Conservation (phyloP, 1,139 yeast species). For the Debaryomyces psychrophilus region DNA sequence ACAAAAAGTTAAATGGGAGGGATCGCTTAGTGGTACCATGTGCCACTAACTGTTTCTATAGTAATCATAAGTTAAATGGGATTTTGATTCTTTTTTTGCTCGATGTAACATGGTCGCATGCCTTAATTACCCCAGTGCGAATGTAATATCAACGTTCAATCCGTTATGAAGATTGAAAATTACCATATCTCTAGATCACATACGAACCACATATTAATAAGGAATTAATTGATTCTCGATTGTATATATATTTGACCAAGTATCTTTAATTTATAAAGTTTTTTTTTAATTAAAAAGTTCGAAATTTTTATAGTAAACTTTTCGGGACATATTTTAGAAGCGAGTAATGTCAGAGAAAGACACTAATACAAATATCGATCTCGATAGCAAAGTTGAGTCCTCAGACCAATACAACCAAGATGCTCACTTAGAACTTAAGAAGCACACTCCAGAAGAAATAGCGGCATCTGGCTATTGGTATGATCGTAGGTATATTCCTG, state of each 20-base stretch:
- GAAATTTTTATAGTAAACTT: background rate
- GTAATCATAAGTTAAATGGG: slow-evolving; percentile 1
- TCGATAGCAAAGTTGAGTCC: slow-evolving; percentile 13
- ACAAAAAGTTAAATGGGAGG: background rate
- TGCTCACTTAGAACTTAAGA: slow-evolving; percentile 26
- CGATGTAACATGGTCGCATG: slow-evolving; percentile 11
- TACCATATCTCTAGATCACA: background rate
- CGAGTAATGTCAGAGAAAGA: slow-evolving; percentile 7
- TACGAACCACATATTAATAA: background rate
- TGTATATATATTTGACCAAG: background rate
- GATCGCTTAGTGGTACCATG: background rate
- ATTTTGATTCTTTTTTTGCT: background rate
- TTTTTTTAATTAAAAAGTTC: background rate
- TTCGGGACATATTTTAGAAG: background rate
- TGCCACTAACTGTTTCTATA: background rate
- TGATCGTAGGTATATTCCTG: slow-evolving; percentile 32
- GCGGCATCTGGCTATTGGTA: slow-evolving; percentile 45
- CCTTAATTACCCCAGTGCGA: slow-evolving; percentile 8
- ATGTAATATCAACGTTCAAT: slow-evolving; percentile 1
- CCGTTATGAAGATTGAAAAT: background rate
- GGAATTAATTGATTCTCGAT: background rate
- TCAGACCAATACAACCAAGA: slow-evolving; percentile 6
- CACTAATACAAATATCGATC: slow-evolving; percentile 8
- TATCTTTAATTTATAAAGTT: background rate
- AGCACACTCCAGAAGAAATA: slow-evolving; percentile 33